These are phyloP conservation scores for Psilocybe cubensis DNA, from an alignment of 768 basidiomycete species.

Conservation along the genomic window DNA sequence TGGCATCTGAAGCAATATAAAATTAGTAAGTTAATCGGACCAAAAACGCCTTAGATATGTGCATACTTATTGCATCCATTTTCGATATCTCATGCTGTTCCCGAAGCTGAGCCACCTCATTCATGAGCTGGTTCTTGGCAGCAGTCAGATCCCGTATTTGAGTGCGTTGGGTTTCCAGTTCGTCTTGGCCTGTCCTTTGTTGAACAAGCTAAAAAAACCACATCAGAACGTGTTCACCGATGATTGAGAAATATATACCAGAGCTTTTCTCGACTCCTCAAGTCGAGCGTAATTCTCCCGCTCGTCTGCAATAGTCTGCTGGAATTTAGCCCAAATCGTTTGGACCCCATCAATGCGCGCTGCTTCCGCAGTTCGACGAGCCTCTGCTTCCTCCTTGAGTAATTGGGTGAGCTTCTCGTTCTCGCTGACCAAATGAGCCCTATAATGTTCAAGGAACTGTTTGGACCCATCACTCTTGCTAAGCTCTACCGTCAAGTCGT, in stretches of 20 bases:
- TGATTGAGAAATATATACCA: slow-evolving; percentile 41
- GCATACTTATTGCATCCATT: slow-evolving; percentile 61
- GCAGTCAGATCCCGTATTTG: slow-evolving; percentile 63
- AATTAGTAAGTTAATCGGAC: neutral
- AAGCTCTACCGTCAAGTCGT: slow-evolving; percentile 61
- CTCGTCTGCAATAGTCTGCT: slow-evolving; percentile 59
- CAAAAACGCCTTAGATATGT: neutral
- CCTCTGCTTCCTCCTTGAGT: slow-evolving; percentile 64
- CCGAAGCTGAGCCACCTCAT: slow-evolving; percentile 53
- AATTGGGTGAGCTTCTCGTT: slow-evolving; percentile 57
- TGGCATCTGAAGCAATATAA: slow-evolving; percentile 44
- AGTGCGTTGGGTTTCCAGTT: slow-evolving; percentile 66
- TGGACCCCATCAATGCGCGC: slow-evolving; percentile 67
- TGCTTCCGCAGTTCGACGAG: slow-evolving; percentile 62
- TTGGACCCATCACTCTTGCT: slow-evolving; percentile 70
- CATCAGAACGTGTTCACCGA: neutral
- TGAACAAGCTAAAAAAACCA: slow-evolving; percentile 54
- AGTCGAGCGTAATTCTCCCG: slow-evolving; percentile 63
- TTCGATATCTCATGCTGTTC: slow-evolving; percentile 62
- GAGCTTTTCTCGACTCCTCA: slow-evolving; percentile 72
- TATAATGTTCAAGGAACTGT: slow-evolving; percentile 61
- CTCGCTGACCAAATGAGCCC: slow-evolving; percentile 58
- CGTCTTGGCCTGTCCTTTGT: slow-evolving; percentile 63
- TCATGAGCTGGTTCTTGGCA: slow-evolving; percentile 60
- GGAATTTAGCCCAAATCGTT: slow-evolving; percentile 69